Base-by-base conservation (phyloP, 78 protist species). In the Dictyostelium discoideum region DNA sequence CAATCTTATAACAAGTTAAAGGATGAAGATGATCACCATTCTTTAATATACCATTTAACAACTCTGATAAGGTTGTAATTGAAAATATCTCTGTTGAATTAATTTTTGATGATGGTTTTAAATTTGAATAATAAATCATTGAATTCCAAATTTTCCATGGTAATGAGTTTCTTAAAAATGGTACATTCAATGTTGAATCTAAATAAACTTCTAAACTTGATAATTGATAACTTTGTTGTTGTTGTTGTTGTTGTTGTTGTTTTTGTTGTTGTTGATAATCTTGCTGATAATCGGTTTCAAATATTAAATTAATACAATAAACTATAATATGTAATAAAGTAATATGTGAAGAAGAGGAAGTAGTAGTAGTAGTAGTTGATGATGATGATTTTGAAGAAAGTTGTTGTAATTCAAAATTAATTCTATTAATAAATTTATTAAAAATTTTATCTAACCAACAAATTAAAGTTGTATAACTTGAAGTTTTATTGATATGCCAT, bases 111-210 rank as follows among this genome's bases (percentile, higher is more conserved):
- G 81, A 32, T 29, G 44, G 46, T 50, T n/a, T 46, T 37, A 42
- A 81, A 18, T n/a, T n/a, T 26, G 85, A 80, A 82, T 82, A 50
- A 13, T 29, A 82, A 26, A 82, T 29, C 86, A 82, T 42, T 29
- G 86, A 82, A 42, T 82, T 82, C 86, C 86, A 82, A 82, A 82
- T 82, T 50, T 82, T 82, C 44, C 44, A 44, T 48, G 63, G 65
- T 29, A 82, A 50, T 22, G 86, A 82, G 14, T 50, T 44, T 50
- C 46, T 42, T 50, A n/a, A 26, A 16, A 50, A 82, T 50, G 86
- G 86, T 16, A 29, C 18, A 44, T 50, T 50, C 32, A 82, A 50
- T 26, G 14, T 13, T 24, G 37, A 20, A n/a, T 82, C 86, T 5
- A 82, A 39, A 50, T 50, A 29, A 16, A 82, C 20, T 16, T 82